These are phyloP conservation scores for Fusarium newnesense DNA, from an alignment of 2,329 filamentous ascomycete genomes.

Conservation along the genomic window DNA sequence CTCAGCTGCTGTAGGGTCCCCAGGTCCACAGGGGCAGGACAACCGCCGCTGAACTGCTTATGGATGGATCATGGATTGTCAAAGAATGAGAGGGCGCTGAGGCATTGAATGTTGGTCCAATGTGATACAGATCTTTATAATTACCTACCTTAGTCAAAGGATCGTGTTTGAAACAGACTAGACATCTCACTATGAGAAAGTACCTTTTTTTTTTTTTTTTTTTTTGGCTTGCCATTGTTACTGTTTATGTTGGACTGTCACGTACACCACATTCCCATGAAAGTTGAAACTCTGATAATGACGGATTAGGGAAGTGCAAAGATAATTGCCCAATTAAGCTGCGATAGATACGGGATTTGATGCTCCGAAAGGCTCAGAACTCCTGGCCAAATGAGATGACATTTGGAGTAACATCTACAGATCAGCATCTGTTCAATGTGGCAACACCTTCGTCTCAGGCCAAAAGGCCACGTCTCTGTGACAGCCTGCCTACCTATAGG, in stretches of 20 bases:
- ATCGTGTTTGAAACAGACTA: not conserved
- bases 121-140: not conserved
- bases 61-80: not conserved
- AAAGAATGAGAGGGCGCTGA: not conserved
- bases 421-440: slow-evolving; percentile 10
- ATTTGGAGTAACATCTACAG: not conserved
- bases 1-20: slow-evolving; percentile 30
- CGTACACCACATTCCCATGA: not conserved
- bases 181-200: not conserved
- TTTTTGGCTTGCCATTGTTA: not conserved
- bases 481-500: not conserved
- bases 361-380: slow-evolving; percentile 21
- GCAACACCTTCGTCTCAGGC: slow-evolving; percentile 27
- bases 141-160: not conserved
- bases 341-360: slow-evolving; percentile 27
- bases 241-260: not conserved
- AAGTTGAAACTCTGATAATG: slow-evolving; percentile 3
- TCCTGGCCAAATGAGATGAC: slow-evolving; percentile 9
- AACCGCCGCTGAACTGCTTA: slow-evolving; percentile 8
- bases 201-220: not conserved
- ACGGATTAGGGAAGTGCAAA: slow-evolving; percentile 19
- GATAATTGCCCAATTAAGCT: slow-evolving; percentile 31
- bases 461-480: slow-evolving; percentile 25
- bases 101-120: not conserved
- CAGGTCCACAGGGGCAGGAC: slow-evolving; percentile 9